Conservation (phyloP, 1,284 basidiomycete species). For the Sparassis latifolia region DNA sequence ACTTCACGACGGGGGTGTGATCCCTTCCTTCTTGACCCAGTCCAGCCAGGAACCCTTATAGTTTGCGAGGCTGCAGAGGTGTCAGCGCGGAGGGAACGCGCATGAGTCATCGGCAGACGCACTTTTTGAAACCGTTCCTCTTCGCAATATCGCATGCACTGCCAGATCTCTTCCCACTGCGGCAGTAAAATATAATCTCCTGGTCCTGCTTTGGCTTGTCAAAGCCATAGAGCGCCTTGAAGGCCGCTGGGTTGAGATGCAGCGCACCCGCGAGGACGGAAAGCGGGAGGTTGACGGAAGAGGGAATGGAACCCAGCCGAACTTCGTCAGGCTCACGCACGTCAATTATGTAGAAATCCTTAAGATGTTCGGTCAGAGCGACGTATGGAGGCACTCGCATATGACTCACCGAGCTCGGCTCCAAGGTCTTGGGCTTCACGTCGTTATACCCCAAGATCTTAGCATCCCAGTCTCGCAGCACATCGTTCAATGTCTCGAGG, state of each 20-base stretch:
- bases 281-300: conserved; percentile 90
- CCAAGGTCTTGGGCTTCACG: conserved; percentile 76
- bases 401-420: conserved; percentile 69
- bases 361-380: conserved; percentile 2
- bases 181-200: conserved; percentile 91
- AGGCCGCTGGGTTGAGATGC: conserved; percentile 51
- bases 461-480: conserved; percentile 65
- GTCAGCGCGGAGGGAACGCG: background rate
- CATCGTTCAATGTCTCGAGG: conserved; percentile 37
- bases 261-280: conserved; percentile 73
- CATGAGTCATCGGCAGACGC: background rate
- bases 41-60: conserved; percentile 95
- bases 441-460: conserved; percentile 75
- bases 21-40: conserved; percentile 69
- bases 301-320: conserved; percentile 91
- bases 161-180: conserved; percentile 82
- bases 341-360: conserved; percentile 85
- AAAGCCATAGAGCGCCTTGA: conserved; percentile 75
- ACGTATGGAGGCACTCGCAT: background rate
- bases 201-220: conserved; percentile 73
- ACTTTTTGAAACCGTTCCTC: conserved; percentile 83
- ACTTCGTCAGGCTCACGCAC: conserved; percentile 95
- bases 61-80: conserved; percentile 60
- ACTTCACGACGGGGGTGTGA: conserved; percentile 6
- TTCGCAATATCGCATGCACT: conserved; percentile 83